Conservation (phyloP, 257 asterid species). For the Verbascum thapsus region DNA sequence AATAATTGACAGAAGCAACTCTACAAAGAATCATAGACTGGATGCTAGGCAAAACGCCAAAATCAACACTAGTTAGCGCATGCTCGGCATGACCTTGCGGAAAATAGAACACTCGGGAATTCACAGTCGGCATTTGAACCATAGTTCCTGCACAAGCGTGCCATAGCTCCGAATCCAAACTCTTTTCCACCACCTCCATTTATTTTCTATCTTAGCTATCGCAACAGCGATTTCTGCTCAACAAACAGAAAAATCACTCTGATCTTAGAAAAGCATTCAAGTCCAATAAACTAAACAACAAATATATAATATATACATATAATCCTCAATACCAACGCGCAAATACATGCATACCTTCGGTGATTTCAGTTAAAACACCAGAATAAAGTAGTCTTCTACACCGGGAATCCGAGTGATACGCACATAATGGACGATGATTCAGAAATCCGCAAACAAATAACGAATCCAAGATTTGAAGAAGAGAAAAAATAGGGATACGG, state of each 20-base stretch:
- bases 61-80: slow-evolving; percentile 51
- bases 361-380: too few relatives aligned
- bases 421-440: slow-evolving; percentile 21
- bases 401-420: slow-evolving; percentile 2
- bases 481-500: neutral
- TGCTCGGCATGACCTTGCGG: slow-evolving; percentile 82
- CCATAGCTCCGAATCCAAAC: slow-evolving; percentile 68
- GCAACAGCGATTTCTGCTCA: neutral
- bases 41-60: slow-evolving; percentile 42
- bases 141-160: slow-evolving; percentile 76
- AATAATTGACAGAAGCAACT: slow-evolving; percentile 49
- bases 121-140: slow-evolving; percentile 60
- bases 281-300: neutral
- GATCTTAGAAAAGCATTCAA: slow-evolving; percentile 18
- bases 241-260: neutral
- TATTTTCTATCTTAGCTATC: slow-evolving; percentile 10
- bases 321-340: slow-evolving; percentile 2
- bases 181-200: slow-evolving; percentile 42
- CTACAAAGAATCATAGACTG: slow-evolving; percentile 60
- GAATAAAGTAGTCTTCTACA: too few relatives aligned
- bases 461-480: slow-evolving; percentile 27
- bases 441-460: neutral
- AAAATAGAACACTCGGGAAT: slow-evolving; percentile 57
- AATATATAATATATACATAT: neutral
- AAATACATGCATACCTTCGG: neutral